These are phyloP conservation scores for Botrytis sinoallii DNA, from an alignment of 2,329 filamentous ascomycete species.

Conservation along the genomic window DNA sequence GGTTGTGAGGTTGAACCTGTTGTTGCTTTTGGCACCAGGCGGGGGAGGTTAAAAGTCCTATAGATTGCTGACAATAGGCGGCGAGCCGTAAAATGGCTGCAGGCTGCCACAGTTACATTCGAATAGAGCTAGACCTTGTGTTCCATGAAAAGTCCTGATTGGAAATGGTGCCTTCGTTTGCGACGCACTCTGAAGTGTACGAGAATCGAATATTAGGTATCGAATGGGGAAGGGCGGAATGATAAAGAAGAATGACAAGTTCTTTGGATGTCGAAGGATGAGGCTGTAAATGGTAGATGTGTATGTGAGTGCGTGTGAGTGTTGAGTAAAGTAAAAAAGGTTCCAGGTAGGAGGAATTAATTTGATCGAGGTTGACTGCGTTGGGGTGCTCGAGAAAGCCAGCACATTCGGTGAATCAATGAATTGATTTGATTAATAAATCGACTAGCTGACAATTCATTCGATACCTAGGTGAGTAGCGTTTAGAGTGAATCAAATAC, in stretches of 20 bases:
- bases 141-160: conserved; percentile 28
- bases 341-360: background rate
- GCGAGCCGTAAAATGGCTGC: conserved; percentile 32
- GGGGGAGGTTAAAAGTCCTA: conserved; percentile 21
- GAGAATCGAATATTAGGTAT: conserved; percentile 14
- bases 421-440: background rate
- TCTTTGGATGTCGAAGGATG: conserved; percentile 15
- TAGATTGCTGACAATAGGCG: conserved; percentile 31
- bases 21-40: conserved; percentile 19
- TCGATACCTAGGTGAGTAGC: background rate
- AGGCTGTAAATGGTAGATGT: conserved; percentile 17
- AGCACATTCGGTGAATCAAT: conserved; percentile 20
- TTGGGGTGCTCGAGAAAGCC: conserved; percentile 17
- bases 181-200: conserved; percentile 27
- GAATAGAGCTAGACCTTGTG: conserved; percentile 33
- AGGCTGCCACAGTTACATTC: conserved; percentile 32
- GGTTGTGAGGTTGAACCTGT: background rate
- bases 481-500: background rate
- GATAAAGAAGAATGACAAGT: conserved; percentile 17
- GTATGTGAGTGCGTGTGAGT: background rate
- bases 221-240: background rate
- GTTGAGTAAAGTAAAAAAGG: background rate
- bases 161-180: conserved; percentile 29
- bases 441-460: background rate
- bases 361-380: conserved; percentile 18